These are phyloP conservation scores for Phytophthora kernoviae DNA, from an alignment of 352 stramenopile species.

Conservation along the genomic window DNA sequence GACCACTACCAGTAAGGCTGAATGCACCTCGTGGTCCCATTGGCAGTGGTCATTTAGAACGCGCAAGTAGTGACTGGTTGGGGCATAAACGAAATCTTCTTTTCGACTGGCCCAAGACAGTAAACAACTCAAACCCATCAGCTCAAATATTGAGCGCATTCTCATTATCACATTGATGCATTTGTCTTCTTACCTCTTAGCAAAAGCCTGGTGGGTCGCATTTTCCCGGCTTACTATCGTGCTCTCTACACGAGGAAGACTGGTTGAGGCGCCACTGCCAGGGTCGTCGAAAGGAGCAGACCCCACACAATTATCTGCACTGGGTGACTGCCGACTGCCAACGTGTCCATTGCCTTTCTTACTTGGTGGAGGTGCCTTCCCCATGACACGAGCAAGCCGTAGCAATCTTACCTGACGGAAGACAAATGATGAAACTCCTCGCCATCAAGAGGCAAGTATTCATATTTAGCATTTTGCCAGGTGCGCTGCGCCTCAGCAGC, in stretches of 20 bases:
- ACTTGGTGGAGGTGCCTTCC: slow-evolving; percentile 37
- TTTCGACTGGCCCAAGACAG: slow-evolving; percentile 47
- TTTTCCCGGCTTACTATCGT: slow-evolving; percentile 76
- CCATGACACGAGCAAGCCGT: slow-evolving; percentile 20
- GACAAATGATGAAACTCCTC: slow-evolving; percentile 23
- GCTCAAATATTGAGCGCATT: too few relatives aligned
- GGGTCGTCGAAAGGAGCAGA: slow-evolving; percentile 29
- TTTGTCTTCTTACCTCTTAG: slow-evolving; percentile 45
- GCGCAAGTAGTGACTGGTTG: slow-evolving; percentile 63
- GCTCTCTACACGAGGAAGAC: slow-evolving; percentile 48
- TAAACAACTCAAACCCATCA: slow-evolving; percentile 2
- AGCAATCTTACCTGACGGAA: background rate
- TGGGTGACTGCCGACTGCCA: slow-evolving; percentile 10
- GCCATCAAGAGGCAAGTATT: slow-evolving; percentile 14
- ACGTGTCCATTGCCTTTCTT: slow-evolving; percentile 36
- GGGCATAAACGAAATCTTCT: slow-evolving; percentile 69
- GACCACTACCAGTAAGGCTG: slow-evolving; percentile 64
- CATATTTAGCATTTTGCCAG: slow-evolving; percentile 28
- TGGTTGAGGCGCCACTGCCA: slow-evolving; percentile 7
- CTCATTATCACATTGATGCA: too few relatives aligned
- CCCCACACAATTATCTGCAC: slow-evolving; percentile 11
- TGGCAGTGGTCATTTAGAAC: slow-evolving; percentile 78
- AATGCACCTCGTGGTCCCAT: slow-evolving; percentile 36
- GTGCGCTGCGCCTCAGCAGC: too few relatives aligned
- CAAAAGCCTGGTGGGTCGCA: slow-evolving; percentile 73